phyloP scores from a whole-genome alignment of 2,329 filamentous ascomycete species.

The Fusarium mundagurra region DNA sequence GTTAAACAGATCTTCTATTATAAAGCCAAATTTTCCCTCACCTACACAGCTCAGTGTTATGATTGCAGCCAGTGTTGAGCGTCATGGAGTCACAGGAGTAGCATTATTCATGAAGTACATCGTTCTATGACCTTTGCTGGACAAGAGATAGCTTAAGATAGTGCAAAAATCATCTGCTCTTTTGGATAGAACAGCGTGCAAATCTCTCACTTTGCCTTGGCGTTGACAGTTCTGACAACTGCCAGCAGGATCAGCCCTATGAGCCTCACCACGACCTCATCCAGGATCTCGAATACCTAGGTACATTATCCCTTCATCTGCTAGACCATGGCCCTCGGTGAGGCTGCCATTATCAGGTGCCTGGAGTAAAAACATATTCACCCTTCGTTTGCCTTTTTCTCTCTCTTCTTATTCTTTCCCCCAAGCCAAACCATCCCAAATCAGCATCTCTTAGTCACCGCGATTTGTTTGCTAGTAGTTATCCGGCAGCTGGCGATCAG shows the following conservation, averaged over 20 bases:
- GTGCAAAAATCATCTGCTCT: not conserved
- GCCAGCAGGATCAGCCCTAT: not conserved
- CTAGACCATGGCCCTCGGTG: not conserved
- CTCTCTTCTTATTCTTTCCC: not conserved
- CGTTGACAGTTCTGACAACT: not conserved
- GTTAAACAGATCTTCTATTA: not conserved
- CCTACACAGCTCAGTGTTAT: not conserved
- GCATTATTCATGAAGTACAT: not conserved
- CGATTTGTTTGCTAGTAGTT: conserved; percentile 7
- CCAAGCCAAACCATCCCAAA: not conserved
- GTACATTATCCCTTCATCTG: not conserved
- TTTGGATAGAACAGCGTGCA: not conserved
- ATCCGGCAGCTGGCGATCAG: conserved; percentile 24
- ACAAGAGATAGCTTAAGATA: not conserved
- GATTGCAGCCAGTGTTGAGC: not conserved
- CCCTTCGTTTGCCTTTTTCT: not conserved
- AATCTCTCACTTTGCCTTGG: conserved; percentile 1
- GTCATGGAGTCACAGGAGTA: not conserved
- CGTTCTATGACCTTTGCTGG: not conserved
- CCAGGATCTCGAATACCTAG: not conserved
- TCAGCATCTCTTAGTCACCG: not conserved
- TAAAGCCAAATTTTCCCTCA: too few species aligned
- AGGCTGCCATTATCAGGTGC: too few species aligned
- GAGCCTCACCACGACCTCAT: not conserved
- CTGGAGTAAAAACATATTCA: not conserved